Evolutionary conservation across 495 filamentous ascomycete species (phyloP), one percentile per base, ranked within the genome.

Genomic region (Aspergillus bridgeri): DNA sequence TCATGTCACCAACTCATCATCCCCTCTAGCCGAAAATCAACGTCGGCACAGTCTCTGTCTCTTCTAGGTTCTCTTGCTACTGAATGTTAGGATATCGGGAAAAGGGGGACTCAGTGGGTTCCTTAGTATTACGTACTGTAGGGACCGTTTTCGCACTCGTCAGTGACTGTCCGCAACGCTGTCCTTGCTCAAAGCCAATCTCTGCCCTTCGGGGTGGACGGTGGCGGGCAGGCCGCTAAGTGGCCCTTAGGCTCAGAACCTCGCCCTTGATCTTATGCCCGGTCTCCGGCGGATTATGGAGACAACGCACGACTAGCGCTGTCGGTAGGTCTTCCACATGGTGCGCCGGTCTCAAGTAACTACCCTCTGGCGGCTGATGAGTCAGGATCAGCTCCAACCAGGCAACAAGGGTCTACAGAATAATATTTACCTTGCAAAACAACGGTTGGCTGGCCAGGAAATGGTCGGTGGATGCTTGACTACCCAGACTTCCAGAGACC

Each of bases 251-350:
- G 22, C 27, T 60, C 55, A 49, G 50, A 51, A 51, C 54, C 43
- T 57, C 29, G 54, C 54, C 50, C 51, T 62, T 53, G 64, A 61
- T 66, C 53, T 53, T 57, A 48, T 52, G 49, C 56, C 59, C 58
- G 53, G 58, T 63, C 60, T 65, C 60, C 60, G 59, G 66, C 61
- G 57, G 66, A 59, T 62, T 62, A 56, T 58, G 60, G 57, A 62
- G 66, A 61, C 63, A 69, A 62, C 54, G 59, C 57, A 60, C 58
- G 50, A 63, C 66, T 63, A 62, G 60, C 51, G 51, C 53, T 52
- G 49, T 58, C 60, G 59, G 63, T 58, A 63, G 50, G 25, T 51
- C 48, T 68, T 56, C 65, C 63, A 66, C 63, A 60, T 65, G 63
- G 63, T 64, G 54, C 9, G 21, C 42, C 38, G 42, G 42, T 55